Conservation (phyloP, 305 asterid species). For the Fraxinus albicans region DNA sequence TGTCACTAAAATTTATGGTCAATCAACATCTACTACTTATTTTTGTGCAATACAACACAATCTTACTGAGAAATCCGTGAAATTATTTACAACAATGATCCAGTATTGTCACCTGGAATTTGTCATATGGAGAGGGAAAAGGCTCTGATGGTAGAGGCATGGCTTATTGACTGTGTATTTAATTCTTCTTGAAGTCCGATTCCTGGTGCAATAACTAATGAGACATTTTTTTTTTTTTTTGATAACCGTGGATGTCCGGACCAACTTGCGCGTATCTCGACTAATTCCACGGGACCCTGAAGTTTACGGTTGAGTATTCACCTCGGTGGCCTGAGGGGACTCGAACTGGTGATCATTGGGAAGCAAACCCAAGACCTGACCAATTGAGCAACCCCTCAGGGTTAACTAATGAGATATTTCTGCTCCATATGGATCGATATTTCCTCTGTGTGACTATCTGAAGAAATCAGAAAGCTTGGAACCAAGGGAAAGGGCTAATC, state of each 20-base stretch:
- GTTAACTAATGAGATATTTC: slow-evolving; percentile 28
- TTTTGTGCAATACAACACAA: neutral
- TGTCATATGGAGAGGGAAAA: slow-evolving; percentile 25
- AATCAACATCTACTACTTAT: neutral
- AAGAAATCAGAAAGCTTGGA: slow-evolving; percentile 39
- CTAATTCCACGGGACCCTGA: too few relatives aligned
- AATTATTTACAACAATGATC: neutral
- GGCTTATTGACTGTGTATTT: slow-evolving; percentile 39
- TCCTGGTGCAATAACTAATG: slow-evolving; percentile 14
- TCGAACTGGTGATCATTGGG: too few relatives aligned
- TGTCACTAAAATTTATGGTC: neutral
- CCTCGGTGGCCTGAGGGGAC: too few relatives aligned
- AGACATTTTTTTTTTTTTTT: too few relatives aligned
- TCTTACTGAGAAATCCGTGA: neutral
- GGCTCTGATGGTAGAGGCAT: slow-evolving; percentile 39
- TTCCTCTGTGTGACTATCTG: slow-evolving; percentile 35
- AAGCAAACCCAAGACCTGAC: too few relatives aligned
- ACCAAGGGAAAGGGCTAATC: slow-evolving; percentile 28
- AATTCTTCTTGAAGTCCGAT: slow-evolving; percentile 18
- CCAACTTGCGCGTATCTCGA: too few relatives aligned
- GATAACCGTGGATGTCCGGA: too few relatives aligned
- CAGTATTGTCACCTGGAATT: neutral
- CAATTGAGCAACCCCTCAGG: too few relatives aligned
- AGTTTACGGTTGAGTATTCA: too few relatives aligned
- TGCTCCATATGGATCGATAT: slow-evolving; percentile 39